phyloP scores from a whole-genome alignment of 306 rosid genomes.

The Corylus americana region DNA sequence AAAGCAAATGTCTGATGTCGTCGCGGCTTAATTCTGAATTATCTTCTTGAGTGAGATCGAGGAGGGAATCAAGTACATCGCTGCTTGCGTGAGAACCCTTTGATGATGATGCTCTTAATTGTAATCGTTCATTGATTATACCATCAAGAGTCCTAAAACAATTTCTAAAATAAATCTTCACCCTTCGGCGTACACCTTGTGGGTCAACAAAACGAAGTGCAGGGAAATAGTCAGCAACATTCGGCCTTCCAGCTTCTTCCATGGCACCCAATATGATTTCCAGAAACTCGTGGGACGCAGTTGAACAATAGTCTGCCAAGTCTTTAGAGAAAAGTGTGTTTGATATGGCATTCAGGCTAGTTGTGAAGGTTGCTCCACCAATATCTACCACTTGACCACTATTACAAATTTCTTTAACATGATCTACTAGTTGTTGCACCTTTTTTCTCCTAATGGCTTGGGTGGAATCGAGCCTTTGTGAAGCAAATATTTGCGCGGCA shows the following conservation, averaged over 20 bases:
- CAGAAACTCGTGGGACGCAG: neutral
- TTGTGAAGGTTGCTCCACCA: neutral
- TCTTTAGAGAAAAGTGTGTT: conserved; percentile 1
- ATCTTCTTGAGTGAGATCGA: neutral
- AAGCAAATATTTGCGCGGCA: neutral
- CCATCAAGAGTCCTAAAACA: neutral
- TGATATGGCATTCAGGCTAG: neutral
- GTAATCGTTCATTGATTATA: conserved; percentile 15
- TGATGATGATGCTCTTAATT: neutral
- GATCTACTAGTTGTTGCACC: conserved; percentile 1
- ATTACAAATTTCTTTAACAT: neutral
- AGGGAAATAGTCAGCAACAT: conserved; percentile 7
- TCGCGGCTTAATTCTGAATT: neutral
- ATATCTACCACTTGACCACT: neutral
- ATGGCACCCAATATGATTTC: neutral
- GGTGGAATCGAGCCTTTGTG: conserved; percentile 9
- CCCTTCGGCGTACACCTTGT: neutral
- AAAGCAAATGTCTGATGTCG: neutral
- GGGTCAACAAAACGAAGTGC: conserved; percentile 2
- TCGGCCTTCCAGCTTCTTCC: conserved; percentile 8
- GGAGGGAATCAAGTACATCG: conserved; percentile 30
- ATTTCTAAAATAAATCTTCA: too few relatives aligned
- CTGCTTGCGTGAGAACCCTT: neutral
- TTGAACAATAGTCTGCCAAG: conserved; percentile 10
- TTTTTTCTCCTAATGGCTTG: neutral